Evolutionary conservation across 2,329 filamentous ascomycete species (phyloP).

Genomic region (Paraphaeosphaeria minitans): DNA sequence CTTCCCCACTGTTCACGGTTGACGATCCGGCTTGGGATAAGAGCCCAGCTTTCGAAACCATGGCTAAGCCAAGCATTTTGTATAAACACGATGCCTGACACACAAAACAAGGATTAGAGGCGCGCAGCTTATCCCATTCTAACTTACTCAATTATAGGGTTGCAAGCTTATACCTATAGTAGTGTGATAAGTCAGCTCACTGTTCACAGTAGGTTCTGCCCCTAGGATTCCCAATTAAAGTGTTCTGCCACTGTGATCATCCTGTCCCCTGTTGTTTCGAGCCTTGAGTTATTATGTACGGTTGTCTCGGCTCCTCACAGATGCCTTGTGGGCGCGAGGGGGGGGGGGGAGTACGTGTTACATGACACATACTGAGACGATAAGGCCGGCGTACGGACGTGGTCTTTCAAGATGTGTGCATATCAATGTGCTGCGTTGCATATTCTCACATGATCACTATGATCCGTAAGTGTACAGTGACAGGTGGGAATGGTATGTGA

Average conservation of each 20-base stretch:
- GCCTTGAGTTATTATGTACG: not conserved
- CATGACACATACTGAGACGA: not conserved
- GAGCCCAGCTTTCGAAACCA: not conserved
- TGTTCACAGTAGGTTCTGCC: too few species aligned
- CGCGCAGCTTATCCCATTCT: too few species aligned
- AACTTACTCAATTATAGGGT: too few species aligned
- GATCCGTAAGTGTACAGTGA: not conserved
- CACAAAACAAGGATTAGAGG: too few species aligned
- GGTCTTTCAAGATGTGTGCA: not conserved
- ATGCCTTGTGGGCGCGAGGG: not conserved
- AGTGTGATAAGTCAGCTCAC: too few species aligned
- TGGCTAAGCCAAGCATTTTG: not conserved
- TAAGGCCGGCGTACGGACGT: not conserved
- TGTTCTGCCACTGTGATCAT: too few species aligned
- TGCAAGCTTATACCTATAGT: too few species aligned
- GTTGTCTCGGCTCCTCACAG: not conserved
- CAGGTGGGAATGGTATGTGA: not conserved
- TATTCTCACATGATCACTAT: not conserved
- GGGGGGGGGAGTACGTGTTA: not conserved
- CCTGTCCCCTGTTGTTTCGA: not conserved
- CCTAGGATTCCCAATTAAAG: too few species aligned
- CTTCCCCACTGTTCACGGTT: constrained; percentile 12
- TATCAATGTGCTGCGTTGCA: not conserved
- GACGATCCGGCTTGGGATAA: constrained; percentile 8
- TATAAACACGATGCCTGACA: not conserved